Evolutionary conservation across 2,329 filamentous ascomycete genomes (phyloP), one percentile per base, ranked within the genome.

Genomic region (Pseudocercospora musae): DNA sequence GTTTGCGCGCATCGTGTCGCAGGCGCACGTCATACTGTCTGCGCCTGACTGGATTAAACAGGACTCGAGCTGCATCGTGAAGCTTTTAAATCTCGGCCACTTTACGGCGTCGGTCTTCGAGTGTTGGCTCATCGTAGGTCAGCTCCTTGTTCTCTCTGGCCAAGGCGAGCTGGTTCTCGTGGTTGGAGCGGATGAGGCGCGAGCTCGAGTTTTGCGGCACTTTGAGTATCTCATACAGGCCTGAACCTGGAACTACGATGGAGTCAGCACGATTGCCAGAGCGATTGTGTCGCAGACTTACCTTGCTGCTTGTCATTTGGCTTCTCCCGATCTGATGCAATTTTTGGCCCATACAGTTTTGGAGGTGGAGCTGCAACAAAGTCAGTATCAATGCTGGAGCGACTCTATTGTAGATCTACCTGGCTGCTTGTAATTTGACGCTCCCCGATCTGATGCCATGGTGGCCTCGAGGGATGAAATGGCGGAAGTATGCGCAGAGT

Each of bases 81-180:
- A 57, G 55, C 21, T 58, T 20, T 23, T 46, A 13, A 23, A 54
- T 29, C n/a, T 37, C 6, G 21, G 23, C 33, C 21, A 58, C 44
- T 31, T 49, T 15, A 46, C 54, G n/a, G 55, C 40, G 21, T 59
- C 54, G 27, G 11, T 52, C 44, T 25, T 52, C 53, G 0, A 27
- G 15, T 4, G 37, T 60, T 3, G 62, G 57, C 48, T 63, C 62
- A 7, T 60, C 62, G 40, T 60, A 63, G 25, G 25, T 27, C 4
- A 63, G 29, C 13, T 55, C 33, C 2, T 54, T 11, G 29, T 27
- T 9, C 29, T 46, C 13, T 31, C 27, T 9, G 49, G 23, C 37
- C n/a, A 33, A 23, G 23, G 27, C 18, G 37, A 31, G 20, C 23
- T 44, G 27, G 20, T 44, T 18, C 9, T 52, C 48, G 50, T 48